These are phyloP conservation scores for Astrothelium macrocarpum DNA, from an alignment of 495 filamentous ascomycete species.

Conservation along the genomic window DNA sequence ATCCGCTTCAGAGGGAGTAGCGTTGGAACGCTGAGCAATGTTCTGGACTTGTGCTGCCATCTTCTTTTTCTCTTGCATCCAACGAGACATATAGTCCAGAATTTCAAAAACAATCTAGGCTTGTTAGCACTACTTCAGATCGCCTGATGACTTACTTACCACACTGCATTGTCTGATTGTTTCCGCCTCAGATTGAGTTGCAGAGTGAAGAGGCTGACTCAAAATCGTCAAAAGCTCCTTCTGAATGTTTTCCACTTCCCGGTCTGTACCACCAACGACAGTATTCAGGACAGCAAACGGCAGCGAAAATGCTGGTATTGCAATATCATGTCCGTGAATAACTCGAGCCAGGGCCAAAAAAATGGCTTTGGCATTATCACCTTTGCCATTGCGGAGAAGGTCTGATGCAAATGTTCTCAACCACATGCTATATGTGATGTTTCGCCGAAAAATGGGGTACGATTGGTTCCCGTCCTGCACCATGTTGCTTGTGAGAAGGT, in stretches of 20 bases:
- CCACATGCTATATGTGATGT: slow-evolving; percentile 66
- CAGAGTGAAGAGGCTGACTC: slow-evolving; percentile 45
- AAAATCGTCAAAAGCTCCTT: slow-evolving; percentile 64
- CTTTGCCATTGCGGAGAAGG: slow-evolving; percentile 62
- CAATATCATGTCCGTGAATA: slow-evolving; percentile 70
- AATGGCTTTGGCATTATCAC: slow-evolving; percentile 57
- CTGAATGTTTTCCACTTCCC: slow-evolving; percentile 56
- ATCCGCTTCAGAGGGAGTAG: slow-evolving; percentile 26
- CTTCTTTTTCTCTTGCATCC: slow-evolving; percentile 76
- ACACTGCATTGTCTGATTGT: slow-evolving; percentile 69
- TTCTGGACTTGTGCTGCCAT: slow-evolving; percentile 25
- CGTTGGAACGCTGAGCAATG: slow-evolving; percentile 24
- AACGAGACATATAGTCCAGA: slow-evolving; percentile 81
- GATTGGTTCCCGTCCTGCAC: slow-evolving; percentile 33
- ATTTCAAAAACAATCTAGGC: slow-evolving; percentile 74
- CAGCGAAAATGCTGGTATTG: slow-evolving; percentile 74
- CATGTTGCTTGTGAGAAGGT: slow-evolving; percentile 52
- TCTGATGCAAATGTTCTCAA: slow-evolving; percentile 70
- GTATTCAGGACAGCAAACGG: slow-evolving; percentile 76
- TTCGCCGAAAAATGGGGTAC: slow-evolving; percentile 68
- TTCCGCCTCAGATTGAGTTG: slow-evolving; percentile 47
- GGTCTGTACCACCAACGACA: slow-evolving; percentile 56
- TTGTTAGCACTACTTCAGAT: background rate
- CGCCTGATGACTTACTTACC: slow-evolving; percentile 43
- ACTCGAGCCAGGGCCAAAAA: slow-evolving; percentile 73